A percentile compares a stretch with the other conserved stretches of the same genome.
Conservation (phyloP, 306 rosid species). For the Pyrus pyrifolia region DNA sequence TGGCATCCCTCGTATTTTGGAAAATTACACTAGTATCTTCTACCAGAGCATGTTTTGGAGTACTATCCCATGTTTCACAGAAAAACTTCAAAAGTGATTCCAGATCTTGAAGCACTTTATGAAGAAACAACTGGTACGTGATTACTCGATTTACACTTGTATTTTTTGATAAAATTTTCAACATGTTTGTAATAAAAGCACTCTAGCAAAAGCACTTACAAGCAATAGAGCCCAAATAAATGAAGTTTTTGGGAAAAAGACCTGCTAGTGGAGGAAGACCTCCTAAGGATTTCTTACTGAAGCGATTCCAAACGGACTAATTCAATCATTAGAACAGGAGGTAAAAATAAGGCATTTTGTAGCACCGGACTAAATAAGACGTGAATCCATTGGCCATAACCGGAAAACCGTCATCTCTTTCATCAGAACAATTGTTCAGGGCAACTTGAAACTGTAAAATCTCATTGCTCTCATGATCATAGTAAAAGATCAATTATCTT, state of each 20-base stretch:
- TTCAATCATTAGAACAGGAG: no score
- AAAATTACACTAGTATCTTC: not conserved
- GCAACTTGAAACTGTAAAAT: constrained; percentile 8
- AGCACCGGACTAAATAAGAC: not conserved
- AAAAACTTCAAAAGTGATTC: not conserved
- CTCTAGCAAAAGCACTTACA: not conserved
- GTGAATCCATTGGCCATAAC: not conserved
- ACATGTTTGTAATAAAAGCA: not conserved
- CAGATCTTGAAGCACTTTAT: not conserved
- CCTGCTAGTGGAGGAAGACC: no score
- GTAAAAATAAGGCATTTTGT: not conserved
- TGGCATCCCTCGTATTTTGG: not conserved
- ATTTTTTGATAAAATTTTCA: no score
- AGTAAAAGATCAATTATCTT: not conserved
- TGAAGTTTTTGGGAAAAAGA: no score
- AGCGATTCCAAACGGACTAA: no score
- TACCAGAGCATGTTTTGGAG: not conserved
- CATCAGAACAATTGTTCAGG: not conserved
- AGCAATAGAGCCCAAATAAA: not conserved
- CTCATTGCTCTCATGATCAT: not conserved
- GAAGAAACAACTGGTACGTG: not conserved
- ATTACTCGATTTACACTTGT: not conserved
- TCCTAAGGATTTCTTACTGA: no score
- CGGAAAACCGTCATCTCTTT: not conserved
- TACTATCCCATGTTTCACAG: not conserved